Percentiles rank a stretch among this genome's conserved stretches.
Evolutionary conservation across 2,329 filamentous ascomycete species (phyloP).

Genomic region (Xylariaceae sp.): DNA sequence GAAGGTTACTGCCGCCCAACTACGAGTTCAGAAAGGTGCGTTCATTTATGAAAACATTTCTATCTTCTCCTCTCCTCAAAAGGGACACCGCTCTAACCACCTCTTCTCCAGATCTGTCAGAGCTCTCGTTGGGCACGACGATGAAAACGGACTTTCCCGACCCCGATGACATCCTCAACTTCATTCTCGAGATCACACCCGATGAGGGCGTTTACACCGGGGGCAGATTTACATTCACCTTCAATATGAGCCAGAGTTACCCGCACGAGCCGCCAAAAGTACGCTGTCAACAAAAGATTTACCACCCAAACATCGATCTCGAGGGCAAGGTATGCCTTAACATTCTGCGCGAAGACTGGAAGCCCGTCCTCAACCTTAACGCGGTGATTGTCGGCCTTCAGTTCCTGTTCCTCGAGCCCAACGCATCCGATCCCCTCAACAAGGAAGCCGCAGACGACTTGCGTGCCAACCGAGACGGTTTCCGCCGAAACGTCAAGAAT

Average conservation of each 20-base stretch:
- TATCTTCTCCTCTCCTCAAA: not conserved
- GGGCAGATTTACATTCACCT: slow-evolving; percentile 82
- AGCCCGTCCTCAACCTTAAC: slow-evolving; percentile 93
- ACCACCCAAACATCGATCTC: slow-evolving; percentile 97
- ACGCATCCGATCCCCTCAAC: slow-evolving; percentile 94
- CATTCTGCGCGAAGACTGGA: slow-evolving; percentile 97
- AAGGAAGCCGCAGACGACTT: slow-evolving; percentile 96
- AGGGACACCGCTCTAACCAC: not conserved
- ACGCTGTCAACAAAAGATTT: slow-evolving; percentile 95
- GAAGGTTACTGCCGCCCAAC: slow-evolving; percentile 94
- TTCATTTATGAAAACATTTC: slow-evolving; percentile 6
- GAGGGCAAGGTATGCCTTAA: slow-evolving; percentile 98
- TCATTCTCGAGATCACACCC: slow-evolving; percentile 73
- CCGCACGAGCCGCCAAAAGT: slow-evolving; percentile 97
- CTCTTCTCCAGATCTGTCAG: slow-evolving; percentile 61
- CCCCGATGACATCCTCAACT: slow-evolving; percentile 81
- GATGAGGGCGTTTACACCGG: slow-evolving; percentile 86
- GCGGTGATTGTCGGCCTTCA: slow-evolving; percentile 90
- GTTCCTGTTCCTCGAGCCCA: slow-evolving; percentile 97
- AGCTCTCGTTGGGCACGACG: slow-evolving; percentile 70
- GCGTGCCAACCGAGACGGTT: slow-evolving; percentile 75
- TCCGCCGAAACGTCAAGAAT: slow-evolving; percentile 83
- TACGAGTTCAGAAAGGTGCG: slow-evolving; percentile 90
- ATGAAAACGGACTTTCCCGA: slow-evolving; percentile 80
- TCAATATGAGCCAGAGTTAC: slow-evolving; percentile 90